A percentile compares a stretch with the other conserved stretches of the same genome.
Conservation (phyloP, 345 rosid genomes). For the Syzygium aqueum region DNA sequence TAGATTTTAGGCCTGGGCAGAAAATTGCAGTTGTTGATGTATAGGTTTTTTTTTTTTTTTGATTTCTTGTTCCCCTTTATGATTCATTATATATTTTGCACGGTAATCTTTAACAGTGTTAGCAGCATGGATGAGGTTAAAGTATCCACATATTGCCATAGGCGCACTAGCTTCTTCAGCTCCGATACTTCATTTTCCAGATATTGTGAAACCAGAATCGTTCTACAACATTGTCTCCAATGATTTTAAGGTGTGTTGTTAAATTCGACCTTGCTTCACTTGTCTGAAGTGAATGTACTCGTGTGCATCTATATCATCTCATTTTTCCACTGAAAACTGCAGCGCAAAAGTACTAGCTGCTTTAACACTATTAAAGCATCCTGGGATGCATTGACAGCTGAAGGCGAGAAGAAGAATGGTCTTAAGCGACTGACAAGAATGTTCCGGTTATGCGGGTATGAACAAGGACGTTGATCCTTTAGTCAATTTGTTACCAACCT, state of each 20-base stretch:
- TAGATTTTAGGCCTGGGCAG: background rate
- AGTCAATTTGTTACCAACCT: background rate
- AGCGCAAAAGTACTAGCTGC: constrained; percentile 89
- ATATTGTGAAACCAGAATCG: constrained; percentile 67
- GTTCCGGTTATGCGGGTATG: constrained; percentile 64
- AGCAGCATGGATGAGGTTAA: constrained; percentile 98
- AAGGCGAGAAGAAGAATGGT: constrained; percentile 62
- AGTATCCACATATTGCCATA: constrained; percentile 81
- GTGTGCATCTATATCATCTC: background rate
- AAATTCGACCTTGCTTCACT: background rate
- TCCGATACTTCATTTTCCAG: constrained; percentile 89
- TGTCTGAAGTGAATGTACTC: background rate
- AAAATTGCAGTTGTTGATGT: background rate
- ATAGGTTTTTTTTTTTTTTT: background rate
- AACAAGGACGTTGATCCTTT: background rate
- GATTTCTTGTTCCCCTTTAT: background rate
- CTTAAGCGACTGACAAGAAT: constrained; percentile 53
- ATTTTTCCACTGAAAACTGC: background rate
- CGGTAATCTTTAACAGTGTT: constrained; percentile 48
- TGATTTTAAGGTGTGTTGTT: constrained; percentile 51
- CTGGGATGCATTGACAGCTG: constrained; percentile 49
- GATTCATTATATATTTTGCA: background rate
- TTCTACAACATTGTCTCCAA: constrained; percentile 80
- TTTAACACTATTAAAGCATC: constrained; percentile 69
- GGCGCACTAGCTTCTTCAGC: constrained; percentile 96